Percentiles rank a stretch among this genome's conserved stretches.
phyloP scores from a whole-genome alignment of 805 yeast species.

The Saturnispora sanitii region DNA sequence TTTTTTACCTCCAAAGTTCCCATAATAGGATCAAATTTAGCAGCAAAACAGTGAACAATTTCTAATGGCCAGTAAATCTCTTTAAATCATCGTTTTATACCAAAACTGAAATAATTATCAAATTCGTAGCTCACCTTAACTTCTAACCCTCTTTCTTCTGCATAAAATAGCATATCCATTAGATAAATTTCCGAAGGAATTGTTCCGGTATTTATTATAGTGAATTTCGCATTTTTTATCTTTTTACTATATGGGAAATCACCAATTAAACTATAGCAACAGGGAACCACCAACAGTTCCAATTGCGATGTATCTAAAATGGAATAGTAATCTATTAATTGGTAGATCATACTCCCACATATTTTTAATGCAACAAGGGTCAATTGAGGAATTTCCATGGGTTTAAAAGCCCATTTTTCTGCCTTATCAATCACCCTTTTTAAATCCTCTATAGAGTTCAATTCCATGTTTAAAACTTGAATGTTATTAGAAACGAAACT shows the following conservation, averaged over 20 bases:
- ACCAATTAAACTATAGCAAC: conserved; percentile 4
- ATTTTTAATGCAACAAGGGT: conserved; percentile 17
- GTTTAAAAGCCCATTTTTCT: background rate
- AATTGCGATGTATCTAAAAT: background rate
- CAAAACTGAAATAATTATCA: conserved; percentile 2
- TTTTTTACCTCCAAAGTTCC: no score
- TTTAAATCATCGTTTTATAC: background rate
- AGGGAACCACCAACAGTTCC: conserved; percentile 2
- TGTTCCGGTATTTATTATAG: conserved; percentile 20
- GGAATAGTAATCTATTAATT: conserved; percentile 10
- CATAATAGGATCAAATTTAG: no score
- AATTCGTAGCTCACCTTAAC: conserved; percentile 1
- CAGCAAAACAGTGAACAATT: no score
- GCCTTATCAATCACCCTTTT: conserved; percentile 6
- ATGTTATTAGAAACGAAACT: conserved; percentile 12
- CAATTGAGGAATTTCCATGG: background rate
- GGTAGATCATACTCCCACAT: conserved; percentile 22
- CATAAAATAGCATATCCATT: conserved; percentile 9
- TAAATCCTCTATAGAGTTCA: conserved; percentile 9
- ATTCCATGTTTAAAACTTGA: conserved; percentile 4
- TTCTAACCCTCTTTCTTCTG: background rate
- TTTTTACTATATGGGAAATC: background rate
- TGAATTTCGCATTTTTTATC: background rate
- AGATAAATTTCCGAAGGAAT: conserved; percentile 5
- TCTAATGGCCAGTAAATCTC: no score